Evolutionary conservation across 2,329 filamentous ascomycete species (phyloP), one percentile per base, ranked within the genome.

Genomic region (Fusarium sp.): DNA sequence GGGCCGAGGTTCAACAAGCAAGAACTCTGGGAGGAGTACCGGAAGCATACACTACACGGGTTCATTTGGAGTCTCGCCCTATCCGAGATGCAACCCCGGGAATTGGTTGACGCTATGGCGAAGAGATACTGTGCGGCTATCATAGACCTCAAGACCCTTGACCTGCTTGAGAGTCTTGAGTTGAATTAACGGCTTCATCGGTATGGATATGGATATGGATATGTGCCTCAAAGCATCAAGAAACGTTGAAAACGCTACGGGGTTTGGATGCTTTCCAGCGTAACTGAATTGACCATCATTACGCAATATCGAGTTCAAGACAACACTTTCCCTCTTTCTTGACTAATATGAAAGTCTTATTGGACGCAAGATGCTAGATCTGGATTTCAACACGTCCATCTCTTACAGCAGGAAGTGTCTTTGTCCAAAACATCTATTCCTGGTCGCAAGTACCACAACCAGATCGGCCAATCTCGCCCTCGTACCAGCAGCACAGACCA

Each of bases 41-140:
- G 60, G 16, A 65, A 22, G n/a, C 62, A 75, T 9, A 20, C 31
- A 3, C 64, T 75, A 2, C 56, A 75, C n/a, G 69, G 72, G 7
- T 73, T 75, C 22, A 56, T 61, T 1, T 75, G 72, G 72, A 20
- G 37, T 10, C 67, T 75, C 5, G 62, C 65, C 16, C 56, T 62
- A 0, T 62, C 73, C 1, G 65, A 75, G 61, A 75, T 75, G 66
- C 73, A 75, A 20, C 64, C 29, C 16, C 60, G 54, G 11, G 64
- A 75, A 11, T 41, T 67, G 27, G 62, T 73, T 1, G 62, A 73
- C 31, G 33, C n/a, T 1, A 75, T 75, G 64, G 54, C 65, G 5
- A 59, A 65, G 7, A 48, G 70, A 3, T 63, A 75, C 31, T 57
- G 54, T 10, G 41, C 52, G 4, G 67, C 73, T 5, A 75, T 75